Base-by-base conservation (phyloP, 768 basidiomycete genomes). In the Auricularia sp. region DNA sequence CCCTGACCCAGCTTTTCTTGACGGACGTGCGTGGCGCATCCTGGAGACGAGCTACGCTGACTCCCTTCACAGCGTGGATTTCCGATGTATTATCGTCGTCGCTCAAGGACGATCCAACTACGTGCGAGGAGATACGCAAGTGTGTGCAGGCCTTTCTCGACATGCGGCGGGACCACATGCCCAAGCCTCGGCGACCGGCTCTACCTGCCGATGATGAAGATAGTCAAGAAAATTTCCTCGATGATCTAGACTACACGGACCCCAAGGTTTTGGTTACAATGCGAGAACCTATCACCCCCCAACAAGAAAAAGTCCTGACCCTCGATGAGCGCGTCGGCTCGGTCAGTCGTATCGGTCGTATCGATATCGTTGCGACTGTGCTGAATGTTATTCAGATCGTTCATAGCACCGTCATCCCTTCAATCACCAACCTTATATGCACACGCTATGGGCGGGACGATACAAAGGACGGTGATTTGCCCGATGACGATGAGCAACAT, bases 201-300 rank as follows among this genome's bases (percentile, higher is more conserved):
- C 64, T 63, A 58, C 66, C 68, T 7, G 71, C 71, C 18, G 82
- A 82, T 43, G 81, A 80, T 54, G 83, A 84, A 69, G 91, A 92
- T 66, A 91, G 87, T 67, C 90, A 94, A 70, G 90, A 92, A 16
- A 76, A 87, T 63, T 77, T 85, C 29, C 75, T 82, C 62, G 88
- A 91, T 68, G 39, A 42, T 42, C 8, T 8, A 7, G 39, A 42
- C 8, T 7, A 42, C 8, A 14, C 7, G 39, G 39, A 42, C 29
- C 86, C 85, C 23, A 80, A 78, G 16, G 71, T 89, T 1, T 69
- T 81, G 18, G 85, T 83, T 35, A 78, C 85, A 6, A 77, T 89
- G 6, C 82, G 78, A 18, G 77, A 42, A 74, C 10, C 74, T 71
- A 14, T 72, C 65, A 2, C 69, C 70, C 3, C 29, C 29, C 29